Evolutionary conservation across 495 filamentous ascomycete species (phyloP).

Genomic region (Aspergillus diversus): DNA sequence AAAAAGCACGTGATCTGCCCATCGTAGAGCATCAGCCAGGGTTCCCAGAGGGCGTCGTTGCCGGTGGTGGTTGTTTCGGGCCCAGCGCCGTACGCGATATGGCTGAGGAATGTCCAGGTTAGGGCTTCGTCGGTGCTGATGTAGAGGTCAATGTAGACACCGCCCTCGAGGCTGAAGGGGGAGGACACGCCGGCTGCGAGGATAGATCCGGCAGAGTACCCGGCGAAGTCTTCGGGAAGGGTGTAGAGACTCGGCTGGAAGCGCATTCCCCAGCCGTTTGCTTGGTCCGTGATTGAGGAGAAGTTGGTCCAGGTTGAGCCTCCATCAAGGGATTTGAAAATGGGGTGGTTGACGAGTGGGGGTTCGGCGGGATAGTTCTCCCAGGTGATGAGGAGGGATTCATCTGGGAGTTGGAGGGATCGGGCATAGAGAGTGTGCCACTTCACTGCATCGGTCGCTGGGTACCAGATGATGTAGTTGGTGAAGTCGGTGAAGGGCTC

Average conservation of each 20-base stretch:
- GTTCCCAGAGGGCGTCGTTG: constrained; percentile 9
- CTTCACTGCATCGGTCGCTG: background rate
- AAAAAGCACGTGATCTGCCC: constrained; percentile 8
- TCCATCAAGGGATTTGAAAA: constrained; percentile 9
- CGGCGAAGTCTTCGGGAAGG: constrained; percentile 4
- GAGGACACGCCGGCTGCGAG: constrained; percentile 4
- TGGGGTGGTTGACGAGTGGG: constrained; percentile 44
- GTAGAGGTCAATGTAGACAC: constrained; percentile 8
- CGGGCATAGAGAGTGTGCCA: constrained; percentile 21
- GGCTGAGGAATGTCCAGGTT: constrained; percentile 11
- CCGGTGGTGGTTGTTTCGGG: background rate
- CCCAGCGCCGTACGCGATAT: constrained; percentile 2
- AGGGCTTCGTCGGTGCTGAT: background rate
- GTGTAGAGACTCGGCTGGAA: constrained; percentile 13
- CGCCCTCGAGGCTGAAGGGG: background rate
- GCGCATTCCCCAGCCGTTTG: constrained; percentile 9
- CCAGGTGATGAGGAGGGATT: constrained; percentile 48
- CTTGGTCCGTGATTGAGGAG: background rate
- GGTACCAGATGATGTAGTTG: constrained; percentile 11
- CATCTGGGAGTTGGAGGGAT: constrained; percentile 21
- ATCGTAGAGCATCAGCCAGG: constrained; percentile 7
- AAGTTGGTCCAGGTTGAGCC: constrained; percentile 15
- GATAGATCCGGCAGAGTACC: constrained; percentile 3
- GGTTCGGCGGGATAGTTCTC: constrained; percentile 58
- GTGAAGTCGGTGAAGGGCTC: constrained; percentile 7